phyloP scores from a whole-genome alignment of 2,329 filamentous ascomycete genomes.

The Gremmenia infestans region DNA sequence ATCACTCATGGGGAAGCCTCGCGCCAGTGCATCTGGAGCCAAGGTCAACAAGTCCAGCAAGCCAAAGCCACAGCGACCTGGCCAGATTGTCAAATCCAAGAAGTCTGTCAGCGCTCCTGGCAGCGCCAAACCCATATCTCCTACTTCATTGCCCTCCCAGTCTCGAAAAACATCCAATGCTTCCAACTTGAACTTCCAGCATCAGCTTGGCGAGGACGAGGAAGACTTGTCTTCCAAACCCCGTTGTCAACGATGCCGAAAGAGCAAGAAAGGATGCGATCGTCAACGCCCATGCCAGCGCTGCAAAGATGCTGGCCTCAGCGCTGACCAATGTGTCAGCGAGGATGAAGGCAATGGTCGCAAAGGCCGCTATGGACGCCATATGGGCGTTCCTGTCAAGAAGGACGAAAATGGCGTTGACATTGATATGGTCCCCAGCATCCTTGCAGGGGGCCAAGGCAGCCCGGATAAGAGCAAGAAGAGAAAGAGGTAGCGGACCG shows the following conservation, averaged over 20 bases:
- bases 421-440: constrained; percentile 27
- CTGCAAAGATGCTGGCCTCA: constrained; percentile 93
- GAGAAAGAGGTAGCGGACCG: constrained; percentile 51
- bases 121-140: constrained; percentile 51
- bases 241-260: constrained; percentile 94
- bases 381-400: constrained; percentile 63
- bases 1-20: constrained; percentile 36
- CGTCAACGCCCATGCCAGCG: constrained; percentile 90
- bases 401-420: constrained; percentile 46
- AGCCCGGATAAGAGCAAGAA: constrained; percentile 61
- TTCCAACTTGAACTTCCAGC: constrained; percentile 59
- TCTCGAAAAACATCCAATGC: constrained; percentile 72
- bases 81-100: constrained; percentile 44
- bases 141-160: constrained; percentile 60
- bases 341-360: constrained; percentile 97
- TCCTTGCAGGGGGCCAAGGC: constrained; percentile 29
- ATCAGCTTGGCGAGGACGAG: constrained; percentile 62
- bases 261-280: constrained; percentile 99
- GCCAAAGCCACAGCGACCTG: constrained; percentile 32
- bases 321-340: constrained; percentile 88
- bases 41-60: constrained; percentile 44
- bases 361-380: constrained; percentile 81
- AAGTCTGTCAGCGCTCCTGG: constrained; percentile 36
- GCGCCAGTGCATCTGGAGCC: constrained; percentile 32
- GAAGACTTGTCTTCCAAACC: constrained; percentile 94